Base-by-base conservation (phyloP, 2,329 filamentous ascomycete species). In the Fusarium humuli region DNA sequence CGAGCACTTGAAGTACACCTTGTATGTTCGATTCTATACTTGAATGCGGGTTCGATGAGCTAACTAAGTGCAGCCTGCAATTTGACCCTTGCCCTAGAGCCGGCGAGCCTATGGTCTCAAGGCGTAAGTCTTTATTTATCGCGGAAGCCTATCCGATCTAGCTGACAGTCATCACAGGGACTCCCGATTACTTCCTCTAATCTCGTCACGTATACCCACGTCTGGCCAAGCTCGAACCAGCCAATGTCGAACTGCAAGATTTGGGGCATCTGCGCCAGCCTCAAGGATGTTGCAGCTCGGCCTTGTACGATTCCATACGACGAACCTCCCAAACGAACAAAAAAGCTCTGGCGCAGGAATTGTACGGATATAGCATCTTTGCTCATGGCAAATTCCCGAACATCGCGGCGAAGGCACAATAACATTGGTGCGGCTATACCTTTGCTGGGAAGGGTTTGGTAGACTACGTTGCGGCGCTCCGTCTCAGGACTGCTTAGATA, bases 101-200 rank as follows among this genome's bases (percentile, higher is more conserved):
- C 73, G 96, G 96, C 76, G 96, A 99, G 81, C 96, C 96, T 25
- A 98, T 98, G 96, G 96, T 99, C 71, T 98, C 96, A 79, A 92
- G 96, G 86, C 90, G 92, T 89, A 84, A 81, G 87, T 82, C 52
- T 37, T 10, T 41, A 47, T 18, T 23, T 13, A n/a, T 23, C n/a
- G 11, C 10, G 34, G 40, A 27, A 32, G 25, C 5, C 2, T 5
- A 27, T 11, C 23, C 18, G 44, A 61, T 50, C 40, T 42, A 27
- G 11, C 67, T 71, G 71, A 79, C 77, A 47, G 71, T 65, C 32
- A 20, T 7, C 22, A 34, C 70, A 90, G 88, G 88, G 77, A 99
- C 96, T 71, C 95, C 95, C 60, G 95, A 99, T 83, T 99, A 99
- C 87, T 99, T 99, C 92, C 92, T 98, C 81, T 99, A 92, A 85